Evolutionary conservation across 805 yeast genomes (phyloP), one percentile per base, ranked within the genome.

Genomic region (Candida methanosorbosa): DNA sequence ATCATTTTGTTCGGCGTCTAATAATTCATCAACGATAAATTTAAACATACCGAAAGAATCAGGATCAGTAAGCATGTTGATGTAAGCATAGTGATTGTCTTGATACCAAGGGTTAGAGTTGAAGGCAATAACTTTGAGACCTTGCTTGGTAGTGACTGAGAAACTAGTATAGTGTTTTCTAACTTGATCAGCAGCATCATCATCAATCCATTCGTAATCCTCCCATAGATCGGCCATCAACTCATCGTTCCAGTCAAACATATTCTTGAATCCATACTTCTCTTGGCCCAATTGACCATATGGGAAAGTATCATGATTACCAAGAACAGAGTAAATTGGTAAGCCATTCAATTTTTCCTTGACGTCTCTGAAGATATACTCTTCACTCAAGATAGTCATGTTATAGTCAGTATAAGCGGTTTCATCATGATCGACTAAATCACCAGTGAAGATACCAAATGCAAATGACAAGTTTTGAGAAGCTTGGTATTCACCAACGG

Each of bases 291-390:
- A 54, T 51, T 79, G 84, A 25, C 80, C 81, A 45, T 78, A 75
- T 14, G 88, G 87, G 63, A 69, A 80, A 21, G 78, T 71, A 48
- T 80, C 87, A 54, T 81, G 86, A 52, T 77, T 78, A 19, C 87
- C 87, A 46, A 80, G 57, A 17, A 72, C 74, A 9, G 84, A 68
- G 49, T 60, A 78, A 5, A 80, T 70, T 7, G 84, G 80, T 21
- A 74, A 52, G 34, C 70, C 61, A 15, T 65, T 59, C 38, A 79
- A 63, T 34, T 36, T 38, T 26, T 40, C 28, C 44, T 78, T 79
- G 64, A 79, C 62, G 39, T 77, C 68, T 42, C 68, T 57, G 53
- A 75, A 64, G 2, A 70, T 54, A 17, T 54, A 50, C 35, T 63
- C 64, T 51, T 79, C 83, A n/a, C 80, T 75, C 21, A 58, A 52